phyloP scores from a whole-genome alignment of 1,284 basidiomycete species.

The Hymenochaete sp. region DNA sequence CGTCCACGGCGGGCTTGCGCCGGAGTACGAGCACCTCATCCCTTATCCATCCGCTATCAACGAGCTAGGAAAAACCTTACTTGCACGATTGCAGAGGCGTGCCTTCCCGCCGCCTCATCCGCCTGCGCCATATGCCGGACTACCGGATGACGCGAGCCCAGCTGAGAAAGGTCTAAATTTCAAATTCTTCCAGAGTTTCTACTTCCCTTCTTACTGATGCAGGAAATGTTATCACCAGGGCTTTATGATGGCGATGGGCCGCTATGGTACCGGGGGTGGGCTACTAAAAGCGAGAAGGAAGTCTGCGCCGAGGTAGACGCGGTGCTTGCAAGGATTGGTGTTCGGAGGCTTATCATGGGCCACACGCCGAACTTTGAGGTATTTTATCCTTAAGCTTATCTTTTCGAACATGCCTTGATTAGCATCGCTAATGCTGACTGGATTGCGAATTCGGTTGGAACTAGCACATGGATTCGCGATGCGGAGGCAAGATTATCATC shows the following conservation, averaged over 20 bases:
- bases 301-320: slow-evolving; percentile 66
- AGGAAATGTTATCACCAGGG: too few relatives aligned
- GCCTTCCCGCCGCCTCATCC: slow-evolving; percentile 68
- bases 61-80: slow-evolving; percentile 53
- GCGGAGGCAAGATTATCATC: slow-evolving; percentile 80
- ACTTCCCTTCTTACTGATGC: too few relatives aligned
- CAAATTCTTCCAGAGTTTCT: too few relatives aligned
- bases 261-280: slow-evolving; percentile 89
- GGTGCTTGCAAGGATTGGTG: slow-evolving; percentile 66
- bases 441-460: neutral
- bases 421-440: slow-evolving; percentile 6
- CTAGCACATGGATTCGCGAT: slow-evolving; percentile 71
- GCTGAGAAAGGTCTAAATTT: slow-evolving; percentile 63
- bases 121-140: slow-evolving; percentile 67
- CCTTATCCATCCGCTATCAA: slow-evolving; percentile 83
- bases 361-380: slow-evolving; percentile 87
- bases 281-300: slow-evolving; percentile 55
- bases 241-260: slow-evolving; percentile 75
- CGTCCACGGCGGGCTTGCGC: slow-evolving; percentile 80
- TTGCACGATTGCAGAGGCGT: slow-evolving; percentile 54
- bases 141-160: slow-evolving; percentile 56
- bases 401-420: neutral
- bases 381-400: slow-evolving; percentile 18
- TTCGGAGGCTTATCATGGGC: slow-evolving; percentile 84
- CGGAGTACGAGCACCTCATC: slow-evolving; percentile 58